Conservation (phyloP, 208 protist species). For the Trypanosoma cruzi region DNA sequence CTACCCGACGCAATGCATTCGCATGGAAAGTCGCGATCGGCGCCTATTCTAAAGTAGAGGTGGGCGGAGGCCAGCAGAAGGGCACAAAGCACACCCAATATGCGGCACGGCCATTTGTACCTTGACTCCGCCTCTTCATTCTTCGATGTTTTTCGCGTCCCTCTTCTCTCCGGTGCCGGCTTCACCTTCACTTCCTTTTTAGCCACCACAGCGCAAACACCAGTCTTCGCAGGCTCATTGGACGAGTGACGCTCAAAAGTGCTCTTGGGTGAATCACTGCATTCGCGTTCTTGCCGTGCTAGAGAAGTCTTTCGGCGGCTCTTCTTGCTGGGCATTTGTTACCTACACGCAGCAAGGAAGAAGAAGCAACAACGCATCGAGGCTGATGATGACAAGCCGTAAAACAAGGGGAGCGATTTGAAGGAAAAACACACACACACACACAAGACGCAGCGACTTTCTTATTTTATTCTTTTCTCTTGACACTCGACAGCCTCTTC, state of each 20-base stretch:
- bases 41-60: neutral
- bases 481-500: neutral
- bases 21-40: constrained; percentile 15
- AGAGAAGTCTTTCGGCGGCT: neutral
- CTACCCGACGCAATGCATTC: constrained; percentile 2
- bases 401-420: neutral
- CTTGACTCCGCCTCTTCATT: neutral
- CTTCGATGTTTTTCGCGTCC: neutral
- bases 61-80: constrained; percentile 1
- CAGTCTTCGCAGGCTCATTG: neutral
- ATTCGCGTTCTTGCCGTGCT: neutral
- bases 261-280: neutral
- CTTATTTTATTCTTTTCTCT: neutral
- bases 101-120: neutral
- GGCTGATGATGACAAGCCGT: neutral
- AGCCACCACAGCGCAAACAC: no score
- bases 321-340: constrained; percentile 6
- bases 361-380: neutral
- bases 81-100: constrained; percentile 11
- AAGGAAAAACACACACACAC: constrained; percentile 6
- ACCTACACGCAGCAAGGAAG: neutral
- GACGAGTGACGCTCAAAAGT: neutral
- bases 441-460: neutral
- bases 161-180: neutral
- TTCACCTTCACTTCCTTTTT: neutral